Base-by-base conservation (phyloP, 805 yeast genomes). In the Ogataea zsoltii region DNA sequence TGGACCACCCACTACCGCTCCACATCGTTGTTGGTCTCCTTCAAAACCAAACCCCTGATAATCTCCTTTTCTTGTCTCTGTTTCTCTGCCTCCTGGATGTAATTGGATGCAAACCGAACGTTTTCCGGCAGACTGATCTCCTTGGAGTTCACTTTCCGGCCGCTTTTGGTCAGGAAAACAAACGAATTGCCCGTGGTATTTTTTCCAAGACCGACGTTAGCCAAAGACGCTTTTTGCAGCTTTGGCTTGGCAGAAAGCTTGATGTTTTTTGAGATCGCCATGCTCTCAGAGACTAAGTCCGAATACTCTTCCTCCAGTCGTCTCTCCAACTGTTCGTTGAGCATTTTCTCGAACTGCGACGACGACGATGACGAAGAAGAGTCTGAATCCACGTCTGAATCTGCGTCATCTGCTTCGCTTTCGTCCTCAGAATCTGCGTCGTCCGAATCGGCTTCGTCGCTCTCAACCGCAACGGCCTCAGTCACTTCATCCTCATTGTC, bases 251-350 rank as follows among this genome's bases (percentile, higher is more conserved):
- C 28, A 14, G 35, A 18, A 49, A 63, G 66, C 13, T 69, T 61
- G 4, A 68, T 61, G 19, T 70, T 75, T 46, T 26, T 44, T 16
- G 29, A 37, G 9, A 37, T 15, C 9, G 38, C 33, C 51, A 78
- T 65, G 9, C 85, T 72, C 16, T 79, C 82, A n/a, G 66, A 55
- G 48, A 82, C 68, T 56, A 84, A 62, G 41, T 63, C 67, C 46
- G 75, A 76, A 48, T 80, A 77, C 54, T 83, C 85, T 41, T 65
- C 71, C 31, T 83, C 88, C 39, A 85, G 51, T 10, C 56, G 61
- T 7, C 53, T 56, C 6, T 55, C 63, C 15, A 56, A 59, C 31
- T 55, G 63, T 9, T 54, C 56, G n/a, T 62, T 63, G 13, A 61
- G 58, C 17, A 54, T 60, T 13, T 51, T 62, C 9, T 58, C 65